Percentiles rank a stretch among this genome's conserved stretches.
phyloP scores from a whole-genome alignment of 2,329 filamentous ascomycete species.

The Colletotrichum eremochloae region DNA sequence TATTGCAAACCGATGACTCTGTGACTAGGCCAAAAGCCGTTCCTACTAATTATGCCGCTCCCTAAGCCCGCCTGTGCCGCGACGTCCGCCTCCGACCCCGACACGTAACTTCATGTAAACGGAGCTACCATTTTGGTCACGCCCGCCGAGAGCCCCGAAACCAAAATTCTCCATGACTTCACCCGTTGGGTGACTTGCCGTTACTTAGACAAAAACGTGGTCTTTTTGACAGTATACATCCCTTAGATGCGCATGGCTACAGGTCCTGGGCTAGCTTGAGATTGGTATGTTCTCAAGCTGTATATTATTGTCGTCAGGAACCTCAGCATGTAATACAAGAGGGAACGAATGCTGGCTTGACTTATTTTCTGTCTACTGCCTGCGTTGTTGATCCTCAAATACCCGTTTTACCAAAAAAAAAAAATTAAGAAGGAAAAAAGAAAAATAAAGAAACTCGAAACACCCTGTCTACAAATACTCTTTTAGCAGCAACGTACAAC shows the following conservation, averaged over 20 bases:
- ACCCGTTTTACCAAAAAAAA: slow-evolving; percentile 18
- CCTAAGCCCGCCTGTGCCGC: not conserved
- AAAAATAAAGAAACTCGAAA: slow-evolving; percentile 14
- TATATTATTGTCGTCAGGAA: not conserved
- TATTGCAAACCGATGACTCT: not conserved
- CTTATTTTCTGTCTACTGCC: slow-evolving; percentile 30
- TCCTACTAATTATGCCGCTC: not conserved
- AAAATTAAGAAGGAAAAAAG: not conserved
- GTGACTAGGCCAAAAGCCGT: slow-evolving; percentile 1
- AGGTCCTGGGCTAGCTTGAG: not conserved
- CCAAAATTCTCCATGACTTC: not conserved
- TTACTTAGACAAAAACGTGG: not conserved
- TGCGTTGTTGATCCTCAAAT: slow-evolving; percentile 6
- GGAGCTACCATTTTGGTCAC: slow-evolving; percentile 38
- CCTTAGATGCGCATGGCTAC: not conserved
- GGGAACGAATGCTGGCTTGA: slow-evolving; percentile 9
- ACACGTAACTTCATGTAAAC: slow-evolving; percentile 5
- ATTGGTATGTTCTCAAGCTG: not conserved
- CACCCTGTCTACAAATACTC: slow-evolving; percentile 30
- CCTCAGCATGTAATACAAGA: not conserved
- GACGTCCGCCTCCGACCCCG: slow-evolving; percentile 18
- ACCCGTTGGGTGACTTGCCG: not conserved
- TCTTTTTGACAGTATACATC: too few relatives aligned
- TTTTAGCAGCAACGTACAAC: slow-evolving; percentile 39
- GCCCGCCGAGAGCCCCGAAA: not conserved